Evolutionary conservation across 768 basidiomycete genomes (phyloP).

Genomic region (Lentinus tigrinus): DNA sequence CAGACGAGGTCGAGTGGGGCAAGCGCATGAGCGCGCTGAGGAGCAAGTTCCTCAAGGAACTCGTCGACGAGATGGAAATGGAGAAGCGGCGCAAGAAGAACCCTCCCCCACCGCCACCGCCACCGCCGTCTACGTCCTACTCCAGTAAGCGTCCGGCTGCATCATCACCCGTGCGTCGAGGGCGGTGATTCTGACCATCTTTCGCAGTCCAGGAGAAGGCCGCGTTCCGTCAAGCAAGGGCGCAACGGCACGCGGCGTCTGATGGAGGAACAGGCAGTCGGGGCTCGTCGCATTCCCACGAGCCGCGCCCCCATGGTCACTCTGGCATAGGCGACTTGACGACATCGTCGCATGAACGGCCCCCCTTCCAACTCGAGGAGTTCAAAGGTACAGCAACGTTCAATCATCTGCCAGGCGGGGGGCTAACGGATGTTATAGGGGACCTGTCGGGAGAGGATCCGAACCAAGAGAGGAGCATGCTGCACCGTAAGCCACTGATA

Average conservation of each 20-base stretch:
- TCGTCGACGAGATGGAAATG: constrained; percentile 48
- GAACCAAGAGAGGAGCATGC: constrained; percentile 40
- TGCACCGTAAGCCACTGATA: constrained; percentile 38
- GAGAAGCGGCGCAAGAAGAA: constrained; percentile 44
- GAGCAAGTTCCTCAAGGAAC: constrained; percentile 67
- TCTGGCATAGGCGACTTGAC: neutral
- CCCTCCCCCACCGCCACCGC: constrained; percentile 25
- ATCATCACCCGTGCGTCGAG: neutral
- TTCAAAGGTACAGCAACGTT: constrained; percentile 1
- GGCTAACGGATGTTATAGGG: neutral
- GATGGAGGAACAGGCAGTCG: constrained; percentile 21
- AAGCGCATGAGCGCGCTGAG: constrained; percentile 69
- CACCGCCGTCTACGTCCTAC: constrained; percentile 16
- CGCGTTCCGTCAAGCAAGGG: constrained; percentile 18
- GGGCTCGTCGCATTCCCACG: constrained; percentile 28
- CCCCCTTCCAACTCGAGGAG: constrained; percentile 6
- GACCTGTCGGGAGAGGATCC: constrained; percentile 13
- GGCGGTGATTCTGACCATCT: neutral
- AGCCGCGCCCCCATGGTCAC: constrained; percentile 14
- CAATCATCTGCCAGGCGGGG: neutral
- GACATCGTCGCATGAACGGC: constrained; percentile 3
- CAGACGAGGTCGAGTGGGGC: constrained; percentile 79
- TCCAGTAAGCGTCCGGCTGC: neutral
- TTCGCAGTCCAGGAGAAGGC: constrained; percentile 15
- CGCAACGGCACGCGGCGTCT: constrained; percentile 17